Evolutionary conservation across 805 yeast species (phyloP), one percentile per base, ranked within the genome.

Genomic region (Lachancea lanzarotensis): DNA sequence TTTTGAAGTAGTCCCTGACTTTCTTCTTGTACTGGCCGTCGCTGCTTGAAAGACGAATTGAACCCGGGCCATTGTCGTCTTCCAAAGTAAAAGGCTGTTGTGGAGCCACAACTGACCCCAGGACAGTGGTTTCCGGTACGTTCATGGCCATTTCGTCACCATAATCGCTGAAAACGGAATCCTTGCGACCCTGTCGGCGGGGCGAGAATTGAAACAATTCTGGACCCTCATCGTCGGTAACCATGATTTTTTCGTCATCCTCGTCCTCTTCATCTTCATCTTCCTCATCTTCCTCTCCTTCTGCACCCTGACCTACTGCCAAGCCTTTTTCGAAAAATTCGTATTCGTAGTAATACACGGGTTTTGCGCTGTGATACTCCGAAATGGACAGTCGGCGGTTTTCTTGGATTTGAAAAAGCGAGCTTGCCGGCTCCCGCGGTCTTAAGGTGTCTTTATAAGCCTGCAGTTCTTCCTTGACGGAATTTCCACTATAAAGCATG

Each of bases 381-480:
- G 64, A 56, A 13, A 62, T 62, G 3, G 66, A 62, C 15, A 62
- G 45, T 45, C 65, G 47, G 43, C 57, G 51, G 16, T 36, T 3
- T 25, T 25, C 31, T 29, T 36, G 39, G n/a, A 39, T 35, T 9
- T 37, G 11, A 11, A 17, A 30, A 5, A 11, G 32, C 18, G 29
- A 20, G 10, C 34, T 39, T 30, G 34, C 17, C 8, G 41, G 19
- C 18, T 22, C 38, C 6, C 22, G 15, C 31, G 31, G 31, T 11
- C 31, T 13, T 7, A 29, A 11, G 31, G 13, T 29, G 31, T 13
- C 5, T 5, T 11, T 29, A 13, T 29, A 13, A 3, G 5, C 26
- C 26, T 38, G n/a, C 7, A 35, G 45, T 19, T 36, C 27, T 22
- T 36, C 36, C n/a, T 36, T 25, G 15, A 38, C 29, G 4, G 40